These are phyloP conservation scores for Primulina eburnea DNA, from an alignment of 257 asterid species.

Conservation along the genomic window DNA sequence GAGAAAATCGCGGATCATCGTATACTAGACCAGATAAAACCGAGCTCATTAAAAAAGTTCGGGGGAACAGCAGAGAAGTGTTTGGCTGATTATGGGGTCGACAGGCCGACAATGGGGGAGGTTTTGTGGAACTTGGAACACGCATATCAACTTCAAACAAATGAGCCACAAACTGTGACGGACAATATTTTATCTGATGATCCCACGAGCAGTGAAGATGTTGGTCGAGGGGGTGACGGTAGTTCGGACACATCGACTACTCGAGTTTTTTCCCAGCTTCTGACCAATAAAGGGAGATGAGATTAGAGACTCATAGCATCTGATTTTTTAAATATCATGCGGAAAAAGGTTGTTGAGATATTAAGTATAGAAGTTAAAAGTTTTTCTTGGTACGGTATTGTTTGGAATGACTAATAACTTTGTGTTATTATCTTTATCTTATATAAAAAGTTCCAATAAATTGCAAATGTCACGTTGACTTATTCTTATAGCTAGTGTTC, in stretches of 20 bases:
- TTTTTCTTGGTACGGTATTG: too few relatives aligned
- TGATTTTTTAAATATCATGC: not conserved
- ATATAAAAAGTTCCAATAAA: too few relatives aligned
- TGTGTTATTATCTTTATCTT: too few relatives aligned
- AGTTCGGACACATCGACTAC: slow-evolving; percentile 55
- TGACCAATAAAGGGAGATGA: slow-evolving; percentile 66
- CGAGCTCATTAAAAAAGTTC: slow-evolving; percentile 40
- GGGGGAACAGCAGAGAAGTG: slow-evolving; percentile 77
- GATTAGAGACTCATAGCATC: not conserved
- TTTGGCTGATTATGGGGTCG: slow-evolving; percentile 64
- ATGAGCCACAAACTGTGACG: slow-evolving; percentile 22
- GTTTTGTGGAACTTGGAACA: slow-evolving; percentile 82
- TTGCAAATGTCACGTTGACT: too few relatives aligned
- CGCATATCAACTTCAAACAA: slow-evolving; percentile 62
- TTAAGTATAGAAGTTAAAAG: too few relatives aligned
- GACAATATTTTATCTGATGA: slow-evolving; percentile 18
- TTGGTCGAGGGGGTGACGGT: slow-evolving; percentile 31
- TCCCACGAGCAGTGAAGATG: slow-evolving; percentile 15
- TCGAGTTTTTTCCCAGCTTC: slow-evolving; percentile 75
- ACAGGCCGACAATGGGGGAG: slow-evolving; percentile 77
- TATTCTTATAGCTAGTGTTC: too few relatives aligned
- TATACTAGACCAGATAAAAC: slow-evolving; percentile 45
- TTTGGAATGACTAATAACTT: too few relatives aligned
- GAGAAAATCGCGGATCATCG: slow-evolving; percentile 48
- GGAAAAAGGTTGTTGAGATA: not conserved